Evolutionary conservation across 2,329 filamentous ascomycete genomes (phyloP), one percentile per base, ranked within the genome.

Genomic region (Sclerotinia spermophila): DNA sequence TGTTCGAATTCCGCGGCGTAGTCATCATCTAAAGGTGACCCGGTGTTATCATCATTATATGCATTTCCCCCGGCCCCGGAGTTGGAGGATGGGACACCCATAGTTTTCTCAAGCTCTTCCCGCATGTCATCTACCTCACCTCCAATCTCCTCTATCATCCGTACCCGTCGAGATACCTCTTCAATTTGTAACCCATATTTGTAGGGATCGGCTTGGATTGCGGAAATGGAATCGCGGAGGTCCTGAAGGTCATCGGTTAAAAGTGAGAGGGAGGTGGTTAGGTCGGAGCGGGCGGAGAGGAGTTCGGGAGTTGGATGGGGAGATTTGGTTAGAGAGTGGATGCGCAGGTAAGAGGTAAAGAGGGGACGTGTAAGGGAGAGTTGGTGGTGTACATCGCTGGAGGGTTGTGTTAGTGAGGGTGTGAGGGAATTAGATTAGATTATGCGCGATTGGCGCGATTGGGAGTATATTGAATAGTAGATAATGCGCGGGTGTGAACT

Each of bases 271-370:
- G 90, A 84, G 45, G 82, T 76, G 74, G 88, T 84, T 77, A 96
- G 89, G 75, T 94, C 92, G 70, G 86, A 80, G 70, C 90, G 87
- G 60, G 91, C 95, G 67, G 91, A 89, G 78, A 92, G 88, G 72
- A 99, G 92, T 80, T 99, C 96, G 19, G 93, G 94, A 27, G 92
- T 94, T 58, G 71, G 70, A 56, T 72, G 67, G 19, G 55, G 85
- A 85, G 21, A 90, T 60, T 67, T 83, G 71, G 90, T 87, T 38
- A 97, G 90, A 60, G 94, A 96, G 79, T 94, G 93, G 82, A 99
- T 99, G 79, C 96, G 95, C 58, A 97, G 87, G 84, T 97, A 99
- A 24, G 94, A 97, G 74, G 92, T 90, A 85, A 97, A 97, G 71
- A 97, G 89, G 67, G 94, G 90, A 15, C 95, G 91, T 68, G 93